phyloP scores from a whole-genome alignment of 768 basidiomycete species.

The Lactifluus hygrophoroides region DNA sequence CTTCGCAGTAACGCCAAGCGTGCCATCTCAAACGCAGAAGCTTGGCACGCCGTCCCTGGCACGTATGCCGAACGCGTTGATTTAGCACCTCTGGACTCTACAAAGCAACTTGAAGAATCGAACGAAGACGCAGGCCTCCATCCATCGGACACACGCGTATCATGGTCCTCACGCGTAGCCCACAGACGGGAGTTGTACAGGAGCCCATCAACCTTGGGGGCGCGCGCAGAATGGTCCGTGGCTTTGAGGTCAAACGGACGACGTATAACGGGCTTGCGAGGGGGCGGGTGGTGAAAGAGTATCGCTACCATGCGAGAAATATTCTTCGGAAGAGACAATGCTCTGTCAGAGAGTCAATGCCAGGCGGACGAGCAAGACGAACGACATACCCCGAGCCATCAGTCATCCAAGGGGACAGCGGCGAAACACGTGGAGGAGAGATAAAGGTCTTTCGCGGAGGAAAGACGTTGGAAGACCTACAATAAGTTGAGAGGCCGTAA shows the following conservation, averaged over 20 bases:
- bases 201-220: not conserved
- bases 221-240: not conserved
- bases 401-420: not conserved
- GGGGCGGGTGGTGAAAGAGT: not conserved
- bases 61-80: not conserved
- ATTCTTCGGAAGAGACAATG: not conserved
- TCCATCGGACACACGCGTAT: not conserved
- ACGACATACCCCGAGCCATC: not conserved
- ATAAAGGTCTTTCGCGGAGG: slow-evolving; percentile 4
- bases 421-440: not conserved
- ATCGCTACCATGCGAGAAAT: slow-evolving; percentile 6
- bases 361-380: not conserved
- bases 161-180: not conserved
- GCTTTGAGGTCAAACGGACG: not conserved
- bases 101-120: not conserved
- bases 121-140: not conserved
- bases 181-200: not conserved
- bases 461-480: not conserved
- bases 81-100: not conserved
- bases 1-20: not conserved
- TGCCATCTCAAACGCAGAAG: not conserved
- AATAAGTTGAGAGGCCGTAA: not conserved
- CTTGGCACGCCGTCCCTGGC: not conserved
- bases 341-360: slow-evolving; percentile 7
- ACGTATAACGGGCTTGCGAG: not conserved